Evolutionary conservation across 371 early-diverging fungal species (phyloP).

Genomic region (Syncephalastrum racemosum): DNA sequence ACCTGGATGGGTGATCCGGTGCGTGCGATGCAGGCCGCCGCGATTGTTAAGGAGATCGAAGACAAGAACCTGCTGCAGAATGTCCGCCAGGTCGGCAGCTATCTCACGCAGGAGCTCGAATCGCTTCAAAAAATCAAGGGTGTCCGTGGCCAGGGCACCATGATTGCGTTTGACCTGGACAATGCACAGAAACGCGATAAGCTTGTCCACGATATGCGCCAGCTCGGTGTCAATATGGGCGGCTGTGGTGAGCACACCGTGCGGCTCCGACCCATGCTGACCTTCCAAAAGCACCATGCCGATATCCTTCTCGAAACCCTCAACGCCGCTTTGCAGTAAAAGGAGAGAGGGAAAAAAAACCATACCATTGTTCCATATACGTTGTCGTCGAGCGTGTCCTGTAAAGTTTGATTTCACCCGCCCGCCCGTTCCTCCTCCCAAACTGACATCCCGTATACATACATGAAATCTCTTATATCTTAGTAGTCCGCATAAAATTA

Average conservation of each 20-base stretch:
- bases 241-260: slow-evolving; percentile 68
- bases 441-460: no score
- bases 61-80: slow-evolving; percentile 55
- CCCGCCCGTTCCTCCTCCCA: no score
- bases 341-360: background rate
- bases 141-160: slow-evolving; percentile 68
- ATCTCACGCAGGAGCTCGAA: slow-evolving; percentile 47
- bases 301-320: slow-evolving; percentile 68
- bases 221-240: slow-evolving; percentile 70
- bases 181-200: slow-evolving; percentile 46
- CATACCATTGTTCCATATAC: background rate
- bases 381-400: no score
- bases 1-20: slow-evolving; percentile 80
- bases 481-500: no score
- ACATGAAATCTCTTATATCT: no score
- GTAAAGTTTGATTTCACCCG: no score
- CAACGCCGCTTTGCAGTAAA: slow-evolving; percentile 26
- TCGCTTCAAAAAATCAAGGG: slow-evolving; percentile 24
- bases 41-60: slow-evolving; percentile 61
- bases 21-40: slow-evolving; percentile 66
- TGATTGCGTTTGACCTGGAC: slow-evolving; percentile 72
- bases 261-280: slow-evolving; percentile 73
- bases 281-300: slow-evolving; percentile 70
- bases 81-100: slow-evolving; percentile 55
- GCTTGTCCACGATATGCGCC: slow-evolving; percentile 59